phyloP scores from a whole-genome alignment of 2,329 filamentous ascomycete genomes.

The Cercospora zeina region DNA sequence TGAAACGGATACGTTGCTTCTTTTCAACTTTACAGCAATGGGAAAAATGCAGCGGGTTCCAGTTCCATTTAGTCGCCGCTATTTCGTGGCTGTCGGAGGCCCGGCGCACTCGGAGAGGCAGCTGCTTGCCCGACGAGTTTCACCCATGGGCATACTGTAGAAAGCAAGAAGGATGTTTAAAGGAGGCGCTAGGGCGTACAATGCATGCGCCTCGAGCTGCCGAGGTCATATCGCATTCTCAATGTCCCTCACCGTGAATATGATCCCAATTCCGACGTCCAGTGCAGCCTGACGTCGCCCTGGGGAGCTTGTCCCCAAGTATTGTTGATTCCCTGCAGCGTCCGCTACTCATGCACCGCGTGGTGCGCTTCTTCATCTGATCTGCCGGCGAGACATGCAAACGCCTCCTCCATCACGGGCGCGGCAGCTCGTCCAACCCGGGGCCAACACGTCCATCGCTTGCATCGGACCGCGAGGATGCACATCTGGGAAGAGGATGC shows the following conservation, averaged over 20 bases:
- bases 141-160: too few species aligned
- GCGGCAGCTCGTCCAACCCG: not conserved
- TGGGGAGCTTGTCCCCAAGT: not conserved
- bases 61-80: too few species aligned
- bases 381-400: not conserved
- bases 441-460: not conserved
- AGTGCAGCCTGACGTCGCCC: not conserved
- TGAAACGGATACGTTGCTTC: too few species aligned
- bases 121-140: too few species aligned
- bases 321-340: not conserved
- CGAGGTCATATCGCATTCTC: too few species aligned
- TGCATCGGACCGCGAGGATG: not conserved
- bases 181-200: not conserved
- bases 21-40: too few species aligned
- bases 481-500: slow-evolving; percentile 6
- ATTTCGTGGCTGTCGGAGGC: too few species aligned
- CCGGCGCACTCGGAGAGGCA: too few species aligned
- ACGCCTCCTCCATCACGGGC: not conserved
- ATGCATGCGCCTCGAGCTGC: not conserved
- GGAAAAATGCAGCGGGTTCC: too few species aligned
- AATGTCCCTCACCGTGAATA: not conserved
- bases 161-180: too few species aligned
- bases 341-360: not conserved
- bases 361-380: not conserved
- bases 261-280: not conserved